Conservation (phyloP, 2,329 filamentous ascomycete genomes). For the Fragosphaeria purpurea region DNA sequence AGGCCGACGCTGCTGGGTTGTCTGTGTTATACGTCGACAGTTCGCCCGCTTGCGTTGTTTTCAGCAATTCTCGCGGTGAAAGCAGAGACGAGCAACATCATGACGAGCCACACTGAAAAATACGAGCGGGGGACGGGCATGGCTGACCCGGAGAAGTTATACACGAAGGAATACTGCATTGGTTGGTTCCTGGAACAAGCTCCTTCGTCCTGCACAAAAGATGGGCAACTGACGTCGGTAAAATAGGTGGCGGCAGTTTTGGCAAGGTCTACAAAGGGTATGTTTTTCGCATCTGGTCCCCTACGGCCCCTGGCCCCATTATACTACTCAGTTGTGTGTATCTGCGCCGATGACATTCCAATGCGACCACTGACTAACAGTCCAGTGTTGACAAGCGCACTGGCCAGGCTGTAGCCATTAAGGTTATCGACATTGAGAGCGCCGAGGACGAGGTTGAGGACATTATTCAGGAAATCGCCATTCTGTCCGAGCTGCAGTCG, state of each 20-base stretch:
- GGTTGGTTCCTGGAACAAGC: constrained; percentile 39
- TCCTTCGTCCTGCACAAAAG: too few species aligned
- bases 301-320: too few species aligned
- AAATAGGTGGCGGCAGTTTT: constrained; percentile 83
- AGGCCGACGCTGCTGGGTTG: too few species aligned
- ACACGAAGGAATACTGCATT: constrained; percentile 87
- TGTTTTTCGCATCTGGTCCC: constrained; percentile 10
- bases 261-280: constrained; percentile 98
- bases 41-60: too few species aligned
- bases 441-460: constrained; percentile 99
- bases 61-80: too few species aligned
- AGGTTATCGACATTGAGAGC: constrained; percentile 97
- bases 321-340: not conserved
- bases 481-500: constrained; percentile 89
- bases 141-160: constrained; percentile 80
- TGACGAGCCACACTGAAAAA: constrained; percentile 7
- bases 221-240: not conserved
- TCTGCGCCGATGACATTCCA: too few species aligned
- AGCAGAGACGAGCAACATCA: not conserved
- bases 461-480: constrained; percentile 97
- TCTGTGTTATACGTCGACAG: too few species aligned
- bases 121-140: constrained; percentile 40
- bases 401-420: constrained; percentile 92
- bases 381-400: constrained; percentile 80
- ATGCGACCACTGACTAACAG: too few species aligned